A percentile compares a stretch with the other conserved stretches of the same genome.
These are phyloP conservation scores for Leptoxyphium fumago DNA, from an alignment of 2,329 filamentous ascomycete genomes.

Conservation along the genomic window DNA sequence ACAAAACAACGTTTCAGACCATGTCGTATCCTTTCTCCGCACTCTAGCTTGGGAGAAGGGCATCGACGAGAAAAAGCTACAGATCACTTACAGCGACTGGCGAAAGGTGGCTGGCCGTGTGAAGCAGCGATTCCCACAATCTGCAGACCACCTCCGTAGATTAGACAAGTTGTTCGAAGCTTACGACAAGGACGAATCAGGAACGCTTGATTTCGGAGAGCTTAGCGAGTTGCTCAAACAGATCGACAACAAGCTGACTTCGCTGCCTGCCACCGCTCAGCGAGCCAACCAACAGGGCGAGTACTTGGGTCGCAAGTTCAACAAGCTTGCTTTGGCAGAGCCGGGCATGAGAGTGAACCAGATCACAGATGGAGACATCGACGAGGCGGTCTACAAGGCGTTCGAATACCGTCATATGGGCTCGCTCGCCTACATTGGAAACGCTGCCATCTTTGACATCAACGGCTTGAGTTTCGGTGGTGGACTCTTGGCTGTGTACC, in stretches of 20 bases:
- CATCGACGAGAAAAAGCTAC: conserved; percentile 74
- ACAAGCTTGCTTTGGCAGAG: conserved; percentile 66
- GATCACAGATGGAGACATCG: conserved; percentile 74
- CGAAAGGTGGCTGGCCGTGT: conserved; percentile 69
- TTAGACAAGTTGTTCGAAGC: conserved; percentile 81
- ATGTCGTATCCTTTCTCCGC: conserved; percentile 80
- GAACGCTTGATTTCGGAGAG: conserved; percentile 88
- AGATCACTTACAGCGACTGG: conserved; percentile 82
- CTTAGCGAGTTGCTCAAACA: conserved; percentile 75
- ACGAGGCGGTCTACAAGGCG: conserved; percentile 82
- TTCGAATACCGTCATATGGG: conserved; percentile 92
- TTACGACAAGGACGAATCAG: conserved; percentile 86
- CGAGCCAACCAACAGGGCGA: conserved; percentile 89
- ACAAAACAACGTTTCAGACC: conserved; percentile 89
- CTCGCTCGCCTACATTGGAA: conserved; percentile 86
- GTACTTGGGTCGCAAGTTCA: conserved; percentile 88
- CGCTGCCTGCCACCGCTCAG: conserved; percentile 86
- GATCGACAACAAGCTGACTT: conserved; percentile 90
- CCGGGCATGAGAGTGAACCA: conserved; percentile 67
- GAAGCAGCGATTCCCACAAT: conserved; percentile 80
- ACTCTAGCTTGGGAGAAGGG: conserved; percentile 84
- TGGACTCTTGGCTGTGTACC: conserved; percentile 82
- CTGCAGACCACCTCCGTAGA: conserved; percentile 69
- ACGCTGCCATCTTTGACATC: conserved; percentile 88
- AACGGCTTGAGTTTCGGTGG: conserved; percentile 65